These are phyloP conservation scores for Ogataea hybrid DNA, from an alignment of 1,139 yeast species.

Conservation along the genomic window DNA sequence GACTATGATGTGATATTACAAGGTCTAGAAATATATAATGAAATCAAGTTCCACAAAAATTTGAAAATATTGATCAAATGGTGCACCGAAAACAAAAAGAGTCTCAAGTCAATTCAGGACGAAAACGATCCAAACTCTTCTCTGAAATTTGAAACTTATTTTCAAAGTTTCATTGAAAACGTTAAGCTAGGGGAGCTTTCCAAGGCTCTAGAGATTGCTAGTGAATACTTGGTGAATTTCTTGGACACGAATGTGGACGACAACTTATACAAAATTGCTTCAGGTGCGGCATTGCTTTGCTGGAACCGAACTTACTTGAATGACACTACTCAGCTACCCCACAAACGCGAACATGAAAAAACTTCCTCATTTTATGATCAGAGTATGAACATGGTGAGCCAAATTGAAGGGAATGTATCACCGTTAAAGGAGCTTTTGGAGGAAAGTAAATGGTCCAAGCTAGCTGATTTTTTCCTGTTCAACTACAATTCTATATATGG, in stretches of 20 bases:
- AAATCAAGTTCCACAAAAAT: slow-evolving; percentile 52
- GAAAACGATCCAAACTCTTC: slow-evolving; percentile 35
- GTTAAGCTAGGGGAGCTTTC: slow-evolving; percentile 50
- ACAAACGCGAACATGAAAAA: not conserved
- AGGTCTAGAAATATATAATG: slow-evolving; percentile 49
- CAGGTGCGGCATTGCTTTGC: slow-evolving; percentile 29
- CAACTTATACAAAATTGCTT: slow-evolving; percentile 18
- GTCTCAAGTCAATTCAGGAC: slow-evolving; percentile 46
- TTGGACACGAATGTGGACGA: slow-evolving; percentile 7
- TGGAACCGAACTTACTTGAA: slow-evolving; percentile 18
- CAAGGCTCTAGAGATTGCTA: slow-evolving; percentile 53
- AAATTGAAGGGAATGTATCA: slow-evolving; percentile 23
- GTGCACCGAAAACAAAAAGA: slow-evolving; percentile 71
- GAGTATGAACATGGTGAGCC: slow-evolving; percentile 12
- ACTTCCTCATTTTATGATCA: slow-evolving; percentile 18
- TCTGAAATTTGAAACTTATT: slow-evolving; percentile 74
- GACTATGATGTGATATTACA: slow-evolving; percentile 56
- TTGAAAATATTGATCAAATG: slow-evolving; percentile 59
- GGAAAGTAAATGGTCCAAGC: slow-evolving; percentile 58
- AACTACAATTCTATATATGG: slow-evolving; percentile 72
- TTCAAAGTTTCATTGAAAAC: slow-evolving; percentile 70
- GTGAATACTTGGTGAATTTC: slow-evolving; percentile 19
- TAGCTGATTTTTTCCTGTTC: slow-evolving; percentile 61
- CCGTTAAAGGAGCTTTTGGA: slow-evolving; percentile 45
- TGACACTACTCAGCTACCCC: not conserved